Conservation (phyloP, 1,284 basidiomycete species). For the Ustilago vetiveriae region DNA sequence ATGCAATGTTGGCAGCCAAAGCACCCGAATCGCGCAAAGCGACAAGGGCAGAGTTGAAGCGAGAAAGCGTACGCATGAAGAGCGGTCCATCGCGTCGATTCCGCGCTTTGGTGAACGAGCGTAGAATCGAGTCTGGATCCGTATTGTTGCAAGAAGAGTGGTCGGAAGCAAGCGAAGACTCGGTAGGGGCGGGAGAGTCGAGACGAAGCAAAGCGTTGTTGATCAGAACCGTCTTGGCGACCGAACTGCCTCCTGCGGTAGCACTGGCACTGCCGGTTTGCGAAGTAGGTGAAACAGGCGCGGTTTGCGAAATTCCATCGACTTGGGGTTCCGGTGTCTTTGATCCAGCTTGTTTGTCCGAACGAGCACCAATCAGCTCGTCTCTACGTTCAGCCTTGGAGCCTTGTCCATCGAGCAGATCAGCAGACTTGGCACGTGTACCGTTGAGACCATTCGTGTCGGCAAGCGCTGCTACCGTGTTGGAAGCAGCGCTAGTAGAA, state of each 20-base stretch:
- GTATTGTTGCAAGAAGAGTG: slow-evolving; percentile 6
- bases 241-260: slow-evolving; percentile 2
- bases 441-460: slow-evolving; percentile 17
- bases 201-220: slow-evolving; percentile 18
- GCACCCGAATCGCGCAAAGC: slow-evolving; percentile 66
- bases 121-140: slow-evolving; percentile 69
- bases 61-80: slow-evolving; percentile 69
- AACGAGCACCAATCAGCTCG: slow-evolving; percentile 9
- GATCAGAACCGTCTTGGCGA: slow-evolving; percentile 24
- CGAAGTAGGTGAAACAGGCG: slow-evolving; percentile 33
- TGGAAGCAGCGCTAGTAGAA: slow-evolving; percentile 15
- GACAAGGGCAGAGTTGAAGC: slow-evolving; percentile 70
- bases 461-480: slow-evolving; percentile 10
- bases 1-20: slow-evolving; percentile 62
- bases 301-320: slow-evolving; percentile 28
- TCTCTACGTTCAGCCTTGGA: slow-evolving; percentile 19
- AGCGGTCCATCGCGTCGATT: slow-evolving; percentile 70
- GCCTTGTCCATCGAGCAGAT: slow-evolving; percentile 31
- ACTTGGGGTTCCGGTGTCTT: slow-evolving; percentile 27
- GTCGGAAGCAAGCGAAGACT: slow-evolving; percentile 27
- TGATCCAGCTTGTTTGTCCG: neutral
- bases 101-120: slow-evolving; percentile 70
- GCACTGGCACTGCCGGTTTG: slow-evolving; percentile 4
- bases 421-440: slow-evolving; percentile 37
- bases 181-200: slow-evolving; percentile 24